Evolutionary conservation across 2,329 filamentous ascomycete species (phyloP).

Genomic region (Aspergillus bombycis): DNA sequence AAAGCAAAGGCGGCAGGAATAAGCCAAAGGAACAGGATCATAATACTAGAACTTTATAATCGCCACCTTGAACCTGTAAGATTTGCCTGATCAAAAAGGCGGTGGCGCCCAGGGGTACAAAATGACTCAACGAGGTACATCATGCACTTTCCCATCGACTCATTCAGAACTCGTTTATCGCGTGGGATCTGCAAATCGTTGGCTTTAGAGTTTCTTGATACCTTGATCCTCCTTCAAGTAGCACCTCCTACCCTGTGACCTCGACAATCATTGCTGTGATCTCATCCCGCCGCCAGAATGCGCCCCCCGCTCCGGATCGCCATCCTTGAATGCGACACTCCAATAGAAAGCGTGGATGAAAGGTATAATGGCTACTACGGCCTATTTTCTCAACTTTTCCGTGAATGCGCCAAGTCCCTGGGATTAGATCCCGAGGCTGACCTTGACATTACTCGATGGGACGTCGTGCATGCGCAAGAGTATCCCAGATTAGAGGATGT

Average conservation of each 20-base stretch:
- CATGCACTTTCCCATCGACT: neutral
- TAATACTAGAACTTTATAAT: neutral
- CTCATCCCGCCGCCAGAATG: conserved; percentile 28
- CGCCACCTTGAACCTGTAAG: neutral
- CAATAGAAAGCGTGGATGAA: conserved; percentile 64
- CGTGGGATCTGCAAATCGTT: neutral
- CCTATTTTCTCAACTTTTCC: conserved; percentile 66
- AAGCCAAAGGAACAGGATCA: neutral
- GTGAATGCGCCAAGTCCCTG: conserved; percentile 55
- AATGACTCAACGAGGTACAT: neutral
- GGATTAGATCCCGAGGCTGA: conserved; percentile 40
- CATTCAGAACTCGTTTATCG: neutral
- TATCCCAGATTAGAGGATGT: conserved; percentile 76
- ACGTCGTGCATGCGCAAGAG: conserved; percentile 68
- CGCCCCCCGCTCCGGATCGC: conserved; percentile 70
- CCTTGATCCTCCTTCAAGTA: neutral
- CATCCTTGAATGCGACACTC: conserved; percentile 85
- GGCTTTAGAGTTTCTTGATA: neutral
- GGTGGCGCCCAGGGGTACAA: neutral
- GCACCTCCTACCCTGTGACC: neutral
- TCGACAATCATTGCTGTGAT: neutral
- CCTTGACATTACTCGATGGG: conserved; percentile 66
- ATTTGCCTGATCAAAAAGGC: neutral
- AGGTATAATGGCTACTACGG: conserved; percentile 74
- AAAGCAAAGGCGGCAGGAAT: neutral